Conservation (phyloP, 306 rosid species). For the Datisca glomerata region DNA sequence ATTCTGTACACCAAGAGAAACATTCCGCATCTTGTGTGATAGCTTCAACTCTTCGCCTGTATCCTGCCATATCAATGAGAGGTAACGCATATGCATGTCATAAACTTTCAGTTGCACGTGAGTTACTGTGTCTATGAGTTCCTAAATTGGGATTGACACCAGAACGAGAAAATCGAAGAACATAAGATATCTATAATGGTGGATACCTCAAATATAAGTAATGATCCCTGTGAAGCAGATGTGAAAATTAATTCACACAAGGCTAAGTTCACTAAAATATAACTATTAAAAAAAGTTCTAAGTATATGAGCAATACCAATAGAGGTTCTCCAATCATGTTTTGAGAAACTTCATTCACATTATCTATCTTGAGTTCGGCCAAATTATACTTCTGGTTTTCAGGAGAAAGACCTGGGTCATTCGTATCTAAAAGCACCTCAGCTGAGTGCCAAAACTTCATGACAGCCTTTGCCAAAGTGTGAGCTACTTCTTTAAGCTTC, state of each 20-base stretch:
- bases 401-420: conserved; percentile 13
- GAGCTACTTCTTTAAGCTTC: conserved; percentile 56
- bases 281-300: too few relatives aligned
- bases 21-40: conserved; percentile 20
- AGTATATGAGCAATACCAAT: conserved; percentile 1
- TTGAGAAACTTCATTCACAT: conserved; percentile 23
- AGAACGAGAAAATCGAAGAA: too few relatives aligned
- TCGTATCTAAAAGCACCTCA: conserved; percentile 41
- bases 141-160: too few relatives aligned
- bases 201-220: too few relatives aligned
- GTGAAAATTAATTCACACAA: too few relatives aligned
- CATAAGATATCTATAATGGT: too few relatives aligned
- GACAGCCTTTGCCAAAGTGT: conserved; percentile 75
- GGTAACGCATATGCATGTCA: too few relatives aligned
- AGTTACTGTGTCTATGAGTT: too few relatives aligned
- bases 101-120: too few relatives aligned
- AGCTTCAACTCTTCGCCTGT: conserved; percentile 32
- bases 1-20: conserved; percentile 31
- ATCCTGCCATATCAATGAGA: too few relatives aligned
- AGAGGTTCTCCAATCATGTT: conserved; percentile 6
- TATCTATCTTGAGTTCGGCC: conserved; percentile 23
- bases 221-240: too few relatives aligned
- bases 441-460: conserved; percentile 88
- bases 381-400: conserved; percentile 15
- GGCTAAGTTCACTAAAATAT: too few relatives aligned